Conservation (phyloP, 2,329 filamentous ascomycete species). For the Lizonia empirigonia region DNA sequence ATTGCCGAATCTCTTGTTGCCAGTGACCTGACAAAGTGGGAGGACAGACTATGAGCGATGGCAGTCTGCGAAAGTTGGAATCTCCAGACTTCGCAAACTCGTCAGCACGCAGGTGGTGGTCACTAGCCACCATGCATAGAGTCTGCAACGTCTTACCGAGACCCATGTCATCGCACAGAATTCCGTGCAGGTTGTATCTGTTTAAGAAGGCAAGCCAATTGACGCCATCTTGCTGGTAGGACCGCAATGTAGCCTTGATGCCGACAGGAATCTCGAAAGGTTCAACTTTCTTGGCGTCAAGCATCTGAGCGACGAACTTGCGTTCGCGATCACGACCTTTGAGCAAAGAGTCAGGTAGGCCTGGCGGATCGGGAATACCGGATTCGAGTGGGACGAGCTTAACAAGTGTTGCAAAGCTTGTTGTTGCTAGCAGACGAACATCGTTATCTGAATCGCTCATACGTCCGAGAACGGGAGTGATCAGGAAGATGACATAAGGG, state of each 20-base stretch:
- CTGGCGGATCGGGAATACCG: conserved; percentile 94
- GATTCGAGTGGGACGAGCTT: conserved; percentile 97
- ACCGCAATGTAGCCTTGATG: conserved; percentile 94
- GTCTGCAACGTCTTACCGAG: conserved; percentile 97
- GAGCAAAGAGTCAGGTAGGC: conserved; percentile 84
- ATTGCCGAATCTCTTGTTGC: conserved; percentile 96
- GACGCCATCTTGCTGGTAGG: conserved; percentile 97
- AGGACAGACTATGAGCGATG: conserved; percentile 93
- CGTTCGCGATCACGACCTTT: conserved; percentile 91
- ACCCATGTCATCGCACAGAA: conserved; percentile 99
- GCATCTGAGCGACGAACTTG: conserved; percentile 94
- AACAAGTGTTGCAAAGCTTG: conserved; percentile 94
- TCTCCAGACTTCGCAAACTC: conserved; percentile 84
- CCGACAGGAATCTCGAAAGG: conserved; percentile 90
- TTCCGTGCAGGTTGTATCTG: conserved; percentile 95
- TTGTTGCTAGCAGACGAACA: conserved; percentile 90
- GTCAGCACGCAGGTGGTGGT: conserved; percentile 91
- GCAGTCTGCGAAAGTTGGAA: conserved; percentile 76
- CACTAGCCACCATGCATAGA: conserved; percentile 95
- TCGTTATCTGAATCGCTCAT: conserved; percentile 99
- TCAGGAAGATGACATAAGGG: conserved; percentile 98
- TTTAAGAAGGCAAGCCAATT: conserved; percentile 99
- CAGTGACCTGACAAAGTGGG: conserved; percentile 96
- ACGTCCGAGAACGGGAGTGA: conserved; percentile 92
- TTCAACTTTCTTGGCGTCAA: conserved; percentile 97